Conservation (phyloP, 345 rosid species). For the Psidium friedrichsthalianum region DNA sequence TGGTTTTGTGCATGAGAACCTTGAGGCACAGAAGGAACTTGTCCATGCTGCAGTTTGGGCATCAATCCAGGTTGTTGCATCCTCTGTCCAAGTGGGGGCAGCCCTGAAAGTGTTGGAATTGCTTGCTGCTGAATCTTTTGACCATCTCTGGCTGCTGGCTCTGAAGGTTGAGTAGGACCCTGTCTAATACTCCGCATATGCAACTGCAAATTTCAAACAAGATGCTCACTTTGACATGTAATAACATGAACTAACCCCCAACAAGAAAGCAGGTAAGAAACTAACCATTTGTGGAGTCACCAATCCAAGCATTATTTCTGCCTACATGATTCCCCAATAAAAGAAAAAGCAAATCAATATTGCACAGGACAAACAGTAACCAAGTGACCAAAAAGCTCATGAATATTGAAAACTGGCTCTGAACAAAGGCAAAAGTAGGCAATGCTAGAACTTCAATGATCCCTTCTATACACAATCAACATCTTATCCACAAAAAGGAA, state of each 20-base stretch:
- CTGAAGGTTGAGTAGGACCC: conserved; percentile 34
- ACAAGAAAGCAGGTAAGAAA: not conserved
- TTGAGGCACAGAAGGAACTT: conserved; percentile 18
- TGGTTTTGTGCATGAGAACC: conserved; percentile 40
- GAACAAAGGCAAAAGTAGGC: not conserved
- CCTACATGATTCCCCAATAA: conserved; percentile 24
- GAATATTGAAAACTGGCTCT: not conserved
- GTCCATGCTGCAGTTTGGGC: conserved; percentile 24
- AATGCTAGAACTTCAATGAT: not conserved
- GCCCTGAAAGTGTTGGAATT: conserved; percentile 25
- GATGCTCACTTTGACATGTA: not conserved
- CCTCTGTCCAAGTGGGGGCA: conserved; percentile 46
- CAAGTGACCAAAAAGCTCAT: not conserved
- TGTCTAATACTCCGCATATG: conserved; percentile 62
- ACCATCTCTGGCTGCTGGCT: conserved; percentile 31
- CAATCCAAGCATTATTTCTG: conserved; percentile 81
- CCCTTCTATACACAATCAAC: not conserved
- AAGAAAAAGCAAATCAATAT: not conserved
- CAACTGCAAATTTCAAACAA: conserved; percentile 39
- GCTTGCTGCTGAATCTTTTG: conserved; percentile 34
- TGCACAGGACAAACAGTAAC: not conserved
- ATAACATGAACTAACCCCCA: conserved; percentile 8
- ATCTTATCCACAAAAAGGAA: not conserved
- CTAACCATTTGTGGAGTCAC: conserved; percentile 67
- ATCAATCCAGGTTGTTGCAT: conserved; percentile 18